phyloP scores from a whole-genome alignment of 2,329 filamentous ascomycete species.

The Cercospora zeae-maydis region DNA sequence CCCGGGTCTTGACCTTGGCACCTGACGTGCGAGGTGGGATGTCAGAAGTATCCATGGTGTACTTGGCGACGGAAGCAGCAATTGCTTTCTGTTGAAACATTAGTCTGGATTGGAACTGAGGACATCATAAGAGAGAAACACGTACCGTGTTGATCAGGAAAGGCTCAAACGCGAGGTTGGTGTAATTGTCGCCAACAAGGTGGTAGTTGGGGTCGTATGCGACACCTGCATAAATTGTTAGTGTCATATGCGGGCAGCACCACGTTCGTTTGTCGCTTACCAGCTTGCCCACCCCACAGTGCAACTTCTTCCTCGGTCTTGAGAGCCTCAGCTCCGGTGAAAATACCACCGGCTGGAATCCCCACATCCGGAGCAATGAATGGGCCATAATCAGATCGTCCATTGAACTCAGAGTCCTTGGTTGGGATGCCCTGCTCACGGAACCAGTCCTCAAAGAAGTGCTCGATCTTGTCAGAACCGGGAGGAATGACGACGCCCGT shows the following conservation, averaged over 20 bases:
- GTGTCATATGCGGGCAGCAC: background rate
- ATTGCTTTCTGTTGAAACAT: background rate
- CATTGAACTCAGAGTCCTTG: conserved; percentile 71
- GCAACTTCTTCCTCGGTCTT: conserved; percentile 65
- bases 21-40: conserved; percentile 9
- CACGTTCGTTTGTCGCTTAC: conserved; percentile 18
- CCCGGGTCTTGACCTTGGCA: conserved; percentile 14
- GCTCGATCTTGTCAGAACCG: conserved; percentile 66
- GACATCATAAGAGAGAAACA: background rate
- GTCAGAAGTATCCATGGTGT: conserved; percentile 10
- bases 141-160: conserved; percentile 48
- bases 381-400: conserved; percentile 73
- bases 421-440: conserved; percentile 59
- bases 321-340: conserved; percentile 71
- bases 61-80: conserved; percentile 9
- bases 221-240: background rate
- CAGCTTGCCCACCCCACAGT: conserved; percentile 68
- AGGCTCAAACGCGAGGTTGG: conserved; percentile 53
- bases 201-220: conserved; percentile 57
- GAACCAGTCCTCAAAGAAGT: conserved; percentile 68
- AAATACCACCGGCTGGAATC: conserved; percentile 71
- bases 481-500: conserved; percentile 44
- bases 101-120: background rate
- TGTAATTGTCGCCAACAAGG: conserved; percentile 49
- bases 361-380: conserved; percentile 56